phyloP scores from a whole-genome alignment of 257 asterid species.

The Rhazya stricta region DNA sequence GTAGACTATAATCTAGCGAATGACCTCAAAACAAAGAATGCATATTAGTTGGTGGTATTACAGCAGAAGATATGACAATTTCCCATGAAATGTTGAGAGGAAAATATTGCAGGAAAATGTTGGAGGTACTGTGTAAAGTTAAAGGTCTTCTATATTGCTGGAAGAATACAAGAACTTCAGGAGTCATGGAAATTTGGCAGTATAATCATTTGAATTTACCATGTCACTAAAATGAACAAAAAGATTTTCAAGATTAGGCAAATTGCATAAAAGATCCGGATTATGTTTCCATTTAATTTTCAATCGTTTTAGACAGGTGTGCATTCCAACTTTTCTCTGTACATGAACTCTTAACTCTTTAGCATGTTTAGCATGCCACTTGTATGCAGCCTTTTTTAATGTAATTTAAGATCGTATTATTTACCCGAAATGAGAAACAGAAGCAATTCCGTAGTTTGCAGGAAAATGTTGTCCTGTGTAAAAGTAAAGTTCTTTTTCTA shows the following conservation, averaged over 20 bases:
- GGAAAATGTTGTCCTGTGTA: too few relatives aligned
- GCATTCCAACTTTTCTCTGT: neutral
- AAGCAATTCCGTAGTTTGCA: too few relatives aligned
- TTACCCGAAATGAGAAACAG: too few relatives aligned
- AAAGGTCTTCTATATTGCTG: neutral
- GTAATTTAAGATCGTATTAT: too few relatives aligned
- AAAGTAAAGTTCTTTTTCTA: too few relatives aligned
- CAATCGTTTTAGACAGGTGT: neutral
- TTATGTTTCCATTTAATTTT: neutral
- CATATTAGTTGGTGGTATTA: neutral
- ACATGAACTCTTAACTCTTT: neutral
- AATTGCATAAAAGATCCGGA: neutral
- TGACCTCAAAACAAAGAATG: neutral
- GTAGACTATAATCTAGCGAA: neutral
- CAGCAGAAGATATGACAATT: neutral
- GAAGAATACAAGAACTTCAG: neutral
- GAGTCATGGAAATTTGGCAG: neutral
- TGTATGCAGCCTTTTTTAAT: neutral
- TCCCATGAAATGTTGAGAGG: neutral
- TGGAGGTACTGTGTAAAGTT: neutral
- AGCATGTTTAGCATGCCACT: neutral
- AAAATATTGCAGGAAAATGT: neutral
- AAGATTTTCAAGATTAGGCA: neutral
- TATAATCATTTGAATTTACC: neutral
- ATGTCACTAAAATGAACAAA: neutral